Evolutionary conservation across 352 stramenopile species (phyloP), one percentile per base, ranked within the genome.

Genomic region (Phytopythium montanum): DNA sequence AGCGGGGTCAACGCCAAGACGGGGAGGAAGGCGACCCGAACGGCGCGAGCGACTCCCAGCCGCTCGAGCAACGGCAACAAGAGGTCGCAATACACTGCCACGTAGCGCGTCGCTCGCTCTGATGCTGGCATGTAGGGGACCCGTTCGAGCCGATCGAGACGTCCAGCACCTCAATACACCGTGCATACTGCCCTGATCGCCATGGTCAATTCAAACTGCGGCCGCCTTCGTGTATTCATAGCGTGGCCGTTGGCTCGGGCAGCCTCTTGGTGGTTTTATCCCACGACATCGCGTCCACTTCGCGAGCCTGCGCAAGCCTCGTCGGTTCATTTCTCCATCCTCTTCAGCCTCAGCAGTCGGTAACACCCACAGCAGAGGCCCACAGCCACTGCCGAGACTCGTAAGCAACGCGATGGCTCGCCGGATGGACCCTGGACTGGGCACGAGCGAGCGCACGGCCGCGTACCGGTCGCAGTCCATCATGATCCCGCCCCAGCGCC

Each of bases 391-490:
- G 19, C 21, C 4, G 39, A 46, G 19, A 7, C 39, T 1, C 18
- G 3, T 13, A n/a, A 21, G 14, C 39, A 7, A 23, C 36, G 18
- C 38, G 34, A 61, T 57, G 48, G 7, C 28, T 5, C 54, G 39
- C 10, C 21, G 25, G 10, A 88, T 88, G 80, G 75, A 90, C 42
- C 66, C 75, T 10, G 77, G 75, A 5, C 60, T 90, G 8, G 73
- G 70, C 29, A 87, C 77, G 33, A 84, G 76, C 38, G 75, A 87
- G 53, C 65, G 51, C 33, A 44, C 39, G 1, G 26, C 39, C 9
- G 10, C 31, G 31, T 31, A 46, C 13, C 53, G 53, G 1, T 48
- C 53, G 26, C 53, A 59, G 36, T 59, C 53, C 14, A 26, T 46
- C 7, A 50, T 59, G 23, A 38, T 49, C 26, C 36, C 53, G 7